Evolutionary conservation across 345 rosid genomes (phyloP).

Genomic region (Eucalyptus dawsonii): DNA sequence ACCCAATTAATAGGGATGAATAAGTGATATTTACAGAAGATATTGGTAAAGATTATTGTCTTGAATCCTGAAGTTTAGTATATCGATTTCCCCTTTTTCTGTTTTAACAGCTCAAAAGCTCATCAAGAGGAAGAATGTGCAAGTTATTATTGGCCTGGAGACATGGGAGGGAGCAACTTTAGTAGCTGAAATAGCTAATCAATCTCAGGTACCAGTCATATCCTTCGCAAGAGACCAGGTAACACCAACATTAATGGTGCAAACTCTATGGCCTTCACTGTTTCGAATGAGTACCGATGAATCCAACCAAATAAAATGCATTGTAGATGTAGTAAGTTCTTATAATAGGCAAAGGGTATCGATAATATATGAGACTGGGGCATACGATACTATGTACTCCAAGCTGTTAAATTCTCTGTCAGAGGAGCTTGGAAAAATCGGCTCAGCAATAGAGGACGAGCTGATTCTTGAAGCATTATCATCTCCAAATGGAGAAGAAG

Average conservation of each 20-base stretch:
- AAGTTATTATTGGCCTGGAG: slow-evolving; percentile 34
- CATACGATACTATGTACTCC: slow-evolving; percentile 11
- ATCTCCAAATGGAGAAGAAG: slow-evolving; percentile 1
- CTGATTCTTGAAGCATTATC: slow-evolving; percentile 30
- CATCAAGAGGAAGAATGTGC: slow-evolving; percentile 14
- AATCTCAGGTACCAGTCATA: slow-evolving; percentile 26
- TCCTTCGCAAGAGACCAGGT: slow-evolving; percentile 21
- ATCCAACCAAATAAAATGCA: slow-evolving; percentile 19
- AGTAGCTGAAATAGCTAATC: slow-evolving; percentile 22
- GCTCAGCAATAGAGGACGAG: slow-evolving; percentile 21
- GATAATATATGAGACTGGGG: slow-evolving; percentile 25
- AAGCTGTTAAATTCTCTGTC: slow-evolving; percentile 8
- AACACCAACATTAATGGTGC: slow-evolving; percentile 19
- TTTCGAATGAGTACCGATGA: slow-evolving; percentile 13
- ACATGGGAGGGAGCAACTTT: slow-evolving; percentile 34
- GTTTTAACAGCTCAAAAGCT: slow-evolving; percentile 17
- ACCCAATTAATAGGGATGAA: not conserved
- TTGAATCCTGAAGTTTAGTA: not conserved
- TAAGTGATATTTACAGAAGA: not conserved
- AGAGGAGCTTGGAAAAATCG: slow-evolving; percentile 6
- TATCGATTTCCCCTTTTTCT: not conserved
- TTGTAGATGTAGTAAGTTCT: slow-evolving; percentile 17
- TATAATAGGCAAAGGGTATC: slow-evolving; percentile 26
- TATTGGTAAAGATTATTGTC: not conserved
- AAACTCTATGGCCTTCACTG: not conserved